phyloP scores from a whole-genome alignment of 1,284 basidiomycete genomes.

The Anthracocystis panici-leucophaei region DNA sequence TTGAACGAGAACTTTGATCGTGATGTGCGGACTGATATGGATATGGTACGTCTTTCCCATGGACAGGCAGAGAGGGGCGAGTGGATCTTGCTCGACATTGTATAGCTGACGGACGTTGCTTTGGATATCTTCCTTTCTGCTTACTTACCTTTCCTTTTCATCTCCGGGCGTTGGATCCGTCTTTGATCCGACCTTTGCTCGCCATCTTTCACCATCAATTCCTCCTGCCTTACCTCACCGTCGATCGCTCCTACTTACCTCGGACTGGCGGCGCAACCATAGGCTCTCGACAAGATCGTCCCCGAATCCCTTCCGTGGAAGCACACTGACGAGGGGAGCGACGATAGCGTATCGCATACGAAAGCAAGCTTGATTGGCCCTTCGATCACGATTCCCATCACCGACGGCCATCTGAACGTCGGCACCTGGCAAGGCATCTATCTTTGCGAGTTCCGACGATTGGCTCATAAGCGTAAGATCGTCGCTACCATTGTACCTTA shows the following conservation, averaged over 20 bases:
- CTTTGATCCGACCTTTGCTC: no score
- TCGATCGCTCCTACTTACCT: neutral
- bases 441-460: slow-evolving; percentile 81
- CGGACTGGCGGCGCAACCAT: neutral
- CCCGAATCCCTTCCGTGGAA: slow-evolving; percentile 87
- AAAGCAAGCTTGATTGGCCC: slow-evolving; percentile 86
- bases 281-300: slow-evolving; percentile 79
- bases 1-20: slow-evolving; percentile 87
- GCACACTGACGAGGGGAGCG: slow-evolving; percentile 82
- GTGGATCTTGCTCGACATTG: neutral
- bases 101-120: neutral
- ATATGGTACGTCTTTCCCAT: slow-evolving; percentile 67
- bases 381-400: slow-evolving; percentile 85
- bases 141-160: no score
- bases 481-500: slow-evolving; percentile 82
- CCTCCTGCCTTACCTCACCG: no score
- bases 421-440: slow-evolving; percentile 92
- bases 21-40: slow-evolving; percentile 73
- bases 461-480: slow-evolving; percentile 77
- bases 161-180: no score
- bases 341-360: slow-evolving; percentile 78
- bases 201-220: neutral
- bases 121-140: neutral
- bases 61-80: neutral
- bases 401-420: slow-evolving; percentile 81